Base-by-base conservation (phyloP, 257 asterid species). In the Fraxinus pennsylvanica region DNA sequence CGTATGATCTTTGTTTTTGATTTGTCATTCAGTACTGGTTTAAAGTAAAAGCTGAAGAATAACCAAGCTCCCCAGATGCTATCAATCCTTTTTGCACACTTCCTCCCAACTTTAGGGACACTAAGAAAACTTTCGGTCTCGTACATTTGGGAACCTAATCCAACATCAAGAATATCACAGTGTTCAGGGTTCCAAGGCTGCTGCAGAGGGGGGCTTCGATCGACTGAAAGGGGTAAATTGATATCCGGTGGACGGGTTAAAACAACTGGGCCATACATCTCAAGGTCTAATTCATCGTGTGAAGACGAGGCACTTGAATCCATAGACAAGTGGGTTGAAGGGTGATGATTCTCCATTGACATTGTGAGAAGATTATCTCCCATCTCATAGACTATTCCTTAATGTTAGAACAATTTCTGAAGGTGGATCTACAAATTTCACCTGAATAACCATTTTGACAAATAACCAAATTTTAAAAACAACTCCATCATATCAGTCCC, bases 61-160 rank as follows among this genome's bases (percentile, higher is more conserved):
- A 94, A 86, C 99, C 99, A 94, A 57, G 99, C 99, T 41, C 97
- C 99, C 99, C 99, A 94, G 22, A 92, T 92, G 84, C 96, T 91
- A 76, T 94, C 97, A 2, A 85, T 91, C 77, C 99, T 83, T 87
- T 94, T 94, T 0, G 91, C 86, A 66, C 89, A 88, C 82, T 94
- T 94, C 79, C 88, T 85, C 13, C 90, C 97, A 2, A 79, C 82
- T 73, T 94, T 94, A 3, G 97, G 89, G n/a, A 77, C 90, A 63
- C 63, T 73, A 0, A 89, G 86, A 71, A 85, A 91, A 72, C 84
- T 84, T 77, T 92, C 97, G 0, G 92, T 84, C 72, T 91, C 97
- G 10, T 89, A 90, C 6, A 91, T 78, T 74, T 94, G 97, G 39
- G 90, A 75, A 1, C 96, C 88, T 0, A 94, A 90, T 14, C 98